Evolutionary conservation across 208 protist species (phyloP), one percentile per base, ranked within the genome.

Genomic region (Phytomonas serpens): DNA sequence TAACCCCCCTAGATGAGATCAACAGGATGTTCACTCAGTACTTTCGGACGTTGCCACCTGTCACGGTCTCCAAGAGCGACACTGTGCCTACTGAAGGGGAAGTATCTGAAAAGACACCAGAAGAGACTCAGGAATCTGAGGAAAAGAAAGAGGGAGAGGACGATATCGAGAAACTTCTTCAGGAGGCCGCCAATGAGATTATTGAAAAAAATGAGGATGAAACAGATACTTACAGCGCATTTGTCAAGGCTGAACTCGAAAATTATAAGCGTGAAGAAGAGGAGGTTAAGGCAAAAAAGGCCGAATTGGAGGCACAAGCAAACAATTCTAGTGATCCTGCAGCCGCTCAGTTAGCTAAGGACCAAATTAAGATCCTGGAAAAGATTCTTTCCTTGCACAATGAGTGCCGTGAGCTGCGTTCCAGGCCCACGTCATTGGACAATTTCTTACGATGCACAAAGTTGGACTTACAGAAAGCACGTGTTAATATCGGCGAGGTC

Each of bases 381-480:
- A 77, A 85, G 75, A 96, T 96, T 86, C 67, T 90, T 42, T 75
- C 74, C 16, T 75, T 94, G 31, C 87, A 93, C 83, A 80, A 87
- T 68, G 62, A 82, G 52, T 82, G 79, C 80, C 87, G 87, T 57
- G 78, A 84, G 27, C 82, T 94, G 38, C 88, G 91, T 69, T 81
- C 77, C 27, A 40, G 78, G 65, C 77, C 81, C n/a, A 83, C 76
- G 63, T 84, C 85, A 5, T 76, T 96, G 72, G 80, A 83, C 57
- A 87, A 78, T 76, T 90, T 93, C 67, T 63, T 94, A 51, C 37
- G 82, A 75, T 79, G 80, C 72, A 89, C 80, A 14, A 64, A 82
- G 71, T 77, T 93, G 27, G 89, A 93, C 69, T 77, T 96, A 33
- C 77, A 86, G 63, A 94, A 94, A 82, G 85, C 85, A 19, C 88